Evolutionary conservation across 148 eudicot genomes (phyloP), one percentile per base, ranked within the genome.

Genomic region (Fagopyrum tataricum): DNA sequence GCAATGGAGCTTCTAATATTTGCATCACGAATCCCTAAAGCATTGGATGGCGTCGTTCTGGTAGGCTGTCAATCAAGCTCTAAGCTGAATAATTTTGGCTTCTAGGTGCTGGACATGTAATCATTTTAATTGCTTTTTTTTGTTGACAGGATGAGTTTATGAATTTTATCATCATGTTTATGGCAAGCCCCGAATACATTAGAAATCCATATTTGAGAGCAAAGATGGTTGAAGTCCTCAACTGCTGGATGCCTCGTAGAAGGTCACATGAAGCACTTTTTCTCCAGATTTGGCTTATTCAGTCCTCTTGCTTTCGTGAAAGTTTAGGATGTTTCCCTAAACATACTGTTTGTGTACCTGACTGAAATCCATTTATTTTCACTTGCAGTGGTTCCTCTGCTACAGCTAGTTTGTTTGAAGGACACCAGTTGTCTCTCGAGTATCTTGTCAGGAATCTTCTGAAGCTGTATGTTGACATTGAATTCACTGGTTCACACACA

Each of bases 131-230:
- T 72, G 49, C 61, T 47, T 44, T 41, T 73, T 44, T 48, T 43
- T 72, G 49, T 79, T 77, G 72, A 67, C 83, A 95, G 99, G 99
- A 95, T 78, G 99, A 92, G 71, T 92, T 90, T 76, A 91, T 95
- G 99, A 95, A 95, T 80, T 95, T 95, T 78, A 92, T 95, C 55
- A 95, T 95, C 80, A 95, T 92, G 97, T 92, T 95, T 78, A 95
- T 95, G 99, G 97, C 84, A 56, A 91, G 91, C 84, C 97, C 99
- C 15, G 84, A 92, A 66, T 95, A 83, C 73, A 81, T 90, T 41
- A 87, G 94, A 85, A 95, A 95, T 81, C 99, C 99, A 20, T 95
- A 95, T 82, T 78, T 92, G 76, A 88, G 99, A 83, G 92, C 97
- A 37, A 95, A 92, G 81, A 95, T 95, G 99, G 97, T 95, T 17